Evolutionary conservation across 2,329 filamentous ascomycete genomes (phyloP).

Genomic region (Pestalotiopsis sp.): DNA sequence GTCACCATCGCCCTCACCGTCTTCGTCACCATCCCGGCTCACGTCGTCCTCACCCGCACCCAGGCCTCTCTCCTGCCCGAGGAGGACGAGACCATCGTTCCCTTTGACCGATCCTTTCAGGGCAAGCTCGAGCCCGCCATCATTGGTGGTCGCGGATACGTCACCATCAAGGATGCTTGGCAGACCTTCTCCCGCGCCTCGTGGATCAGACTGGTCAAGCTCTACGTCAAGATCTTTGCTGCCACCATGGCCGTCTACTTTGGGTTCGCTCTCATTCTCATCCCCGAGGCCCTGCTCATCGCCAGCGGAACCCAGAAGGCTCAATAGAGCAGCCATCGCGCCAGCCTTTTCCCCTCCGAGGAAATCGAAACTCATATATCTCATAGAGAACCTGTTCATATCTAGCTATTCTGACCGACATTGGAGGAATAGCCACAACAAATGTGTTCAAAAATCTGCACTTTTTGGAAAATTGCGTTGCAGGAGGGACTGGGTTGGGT

Average conservation of each 20-base stretch:
- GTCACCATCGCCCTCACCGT: conserved; percentile 54
- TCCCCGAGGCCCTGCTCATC: conserved; percentile 52
- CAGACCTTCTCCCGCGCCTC: conserved; percentile 73
- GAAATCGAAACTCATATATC: too few species aligned
- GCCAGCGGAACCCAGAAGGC: conserved; percentile 28
- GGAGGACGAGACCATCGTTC: conserved; percentile 80
- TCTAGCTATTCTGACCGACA: not conserved
- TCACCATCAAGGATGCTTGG: conserved; percentile 78
- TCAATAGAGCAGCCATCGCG: conserved; percentile 9
- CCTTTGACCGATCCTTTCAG: conserved; percentile 85
- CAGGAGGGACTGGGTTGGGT: not conserved
- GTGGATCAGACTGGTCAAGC: conserved; percentile 72
- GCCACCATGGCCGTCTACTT: conserved; percentile 52
- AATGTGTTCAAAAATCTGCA: not conserved
- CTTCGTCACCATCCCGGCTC: conserved; percentile 72
- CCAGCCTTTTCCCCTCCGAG: not conserved
- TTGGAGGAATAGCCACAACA: not conserved
- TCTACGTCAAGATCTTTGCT: conserved; percentile 71
- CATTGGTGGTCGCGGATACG: conserved; percentile 70
- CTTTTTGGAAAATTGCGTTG: not conserved
- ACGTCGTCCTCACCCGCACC: conserved; percentile 77
- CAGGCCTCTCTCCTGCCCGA: conserved; percentile 85
- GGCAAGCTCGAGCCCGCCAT: conserved; percentile 76
- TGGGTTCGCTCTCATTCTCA: conserved; percentile 49
- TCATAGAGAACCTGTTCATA: not conserved